Evolutionary conservation across 352 stramenopile genomes (phyloP).

Genomic region (Pythium rishiriense): DNA sequence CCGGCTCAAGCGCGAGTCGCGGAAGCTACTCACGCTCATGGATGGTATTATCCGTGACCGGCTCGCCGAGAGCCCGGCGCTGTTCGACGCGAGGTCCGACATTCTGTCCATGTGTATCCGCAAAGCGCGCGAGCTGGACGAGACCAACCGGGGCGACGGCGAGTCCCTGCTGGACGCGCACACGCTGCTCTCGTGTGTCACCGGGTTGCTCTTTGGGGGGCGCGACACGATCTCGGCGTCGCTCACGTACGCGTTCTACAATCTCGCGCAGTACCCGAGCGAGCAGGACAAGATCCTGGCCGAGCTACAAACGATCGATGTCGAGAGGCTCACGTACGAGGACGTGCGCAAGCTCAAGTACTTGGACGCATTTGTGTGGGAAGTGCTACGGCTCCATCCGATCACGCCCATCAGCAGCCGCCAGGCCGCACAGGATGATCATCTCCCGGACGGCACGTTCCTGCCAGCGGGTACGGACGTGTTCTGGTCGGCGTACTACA

Average conservation of each 20-base stretch:
- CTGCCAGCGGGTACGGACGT: conserved; percentile 60
- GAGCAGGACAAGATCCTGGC: conserved; percentile 58
- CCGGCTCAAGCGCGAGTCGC: conserved; percentile 87
- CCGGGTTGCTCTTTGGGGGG: conserved; percentile 79
- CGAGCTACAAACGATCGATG: conserved; percentile 39
- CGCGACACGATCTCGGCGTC: conserved; percentile 76
- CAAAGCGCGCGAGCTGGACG: conserved; percentile 43
- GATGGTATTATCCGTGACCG: conserved; percentile 40
- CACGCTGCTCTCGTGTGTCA: conserved; percentile 59
- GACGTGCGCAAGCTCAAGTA: conserved; percentile 63
- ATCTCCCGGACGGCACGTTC: conserved; percentile 67
- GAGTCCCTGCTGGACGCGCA: conserved; percentile 23
- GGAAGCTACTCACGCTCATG: conserved; percentile 37
- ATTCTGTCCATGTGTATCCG: conserved; percentile 55
- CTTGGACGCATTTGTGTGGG: conserved; percentile 67
- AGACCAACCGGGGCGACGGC: conserved; percentile 16
- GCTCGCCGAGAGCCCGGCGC: conserved; percentile 33
- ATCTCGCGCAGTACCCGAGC: conserved; percentile 52
- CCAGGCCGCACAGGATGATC: conserved; percentile 54
- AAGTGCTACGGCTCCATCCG: conserved; percentile 72
- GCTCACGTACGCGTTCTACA: conserved; percentile 77
- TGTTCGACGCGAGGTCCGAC: conserved; percentile 37
- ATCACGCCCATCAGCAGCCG: conserved; percentile 72
- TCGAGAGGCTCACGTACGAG: conserved; percentile 36
- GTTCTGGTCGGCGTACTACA: conserved; percentile 74